Evolutionary conservation across 1,284 basidiomycete species (phyloP).

Genomic region (Rhodotorula sp.): DNA sequence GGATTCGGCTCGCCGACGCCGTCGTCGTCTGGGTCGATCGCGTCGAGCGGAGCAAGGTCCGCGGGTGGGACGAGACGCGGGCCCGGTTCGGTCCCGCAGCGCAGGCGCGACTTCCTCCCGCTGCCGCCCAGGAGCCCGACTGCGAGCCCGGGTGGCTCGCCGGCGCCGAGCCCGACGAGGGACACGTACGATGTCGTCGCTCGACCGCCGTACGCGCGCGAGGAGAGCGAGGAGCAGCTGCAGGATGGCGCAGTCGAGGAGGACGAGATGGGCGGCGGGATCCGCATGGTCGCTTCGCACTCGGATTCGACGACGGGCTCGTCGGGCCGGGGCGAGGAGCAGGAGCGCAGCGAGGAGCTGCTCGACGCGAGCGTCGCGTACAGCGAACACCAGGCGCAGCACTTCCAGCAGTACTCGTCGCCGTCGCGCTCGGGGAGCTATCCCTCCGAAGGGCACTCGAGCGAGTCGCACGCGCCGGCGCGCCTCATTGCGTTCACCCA

Average conservation of each 20-base stretch:
- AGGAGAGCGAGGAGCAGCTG: background rate
- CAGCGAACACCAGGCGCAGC: background rate
- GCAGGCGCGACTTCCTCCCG: slow-evolving; percentile 42
- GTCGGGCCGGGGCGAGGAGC: background rate
- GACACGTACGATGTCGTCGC: slow-evolving; percentile 21
- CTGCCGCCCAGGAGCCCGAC: slow-evolving; percentile 17
- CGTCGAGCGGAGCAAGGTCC: background rate
- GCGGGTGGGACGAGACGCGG: slow-evolving; percentile 11
- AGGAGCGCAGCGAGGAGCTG: background rate
- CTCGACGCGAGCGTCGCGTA: background rate
- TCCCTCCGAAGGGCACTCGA: slow-evolving; percentile 16
- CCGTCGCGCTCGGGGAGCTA: slow-evolving; percentile 14
- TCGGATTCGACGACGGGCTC: slow-evolving; percentile 6
- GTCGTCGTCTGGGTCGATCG: background rate
- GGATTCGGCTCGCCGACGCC: slow-evolving; percentile 16
- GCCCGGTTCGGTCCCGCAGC: slow-evolving; percentile 35
- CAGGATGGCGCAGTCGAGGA: background rate
- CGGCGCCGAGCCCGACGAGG: slow-evolving; percentile 10
- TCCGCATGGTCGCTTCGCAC: slow-evolving; percentile 25
- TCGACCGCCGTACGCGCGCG: background rate
- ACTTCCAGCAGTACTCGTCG: slow-evolving; percentile 31
- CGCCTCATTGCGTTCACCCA: slow-evolving; percentile 25
- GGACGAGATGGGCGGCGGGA: slow-evolving; percentile 6
- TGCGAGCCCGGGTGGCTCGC: background rate
- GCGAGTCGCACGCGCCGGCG: slow-evolving; percentile 11